Base-by-base conservation (phyloP, 2,329 filamentous ascomycete species). In the Fusarium sp. region DNA sequence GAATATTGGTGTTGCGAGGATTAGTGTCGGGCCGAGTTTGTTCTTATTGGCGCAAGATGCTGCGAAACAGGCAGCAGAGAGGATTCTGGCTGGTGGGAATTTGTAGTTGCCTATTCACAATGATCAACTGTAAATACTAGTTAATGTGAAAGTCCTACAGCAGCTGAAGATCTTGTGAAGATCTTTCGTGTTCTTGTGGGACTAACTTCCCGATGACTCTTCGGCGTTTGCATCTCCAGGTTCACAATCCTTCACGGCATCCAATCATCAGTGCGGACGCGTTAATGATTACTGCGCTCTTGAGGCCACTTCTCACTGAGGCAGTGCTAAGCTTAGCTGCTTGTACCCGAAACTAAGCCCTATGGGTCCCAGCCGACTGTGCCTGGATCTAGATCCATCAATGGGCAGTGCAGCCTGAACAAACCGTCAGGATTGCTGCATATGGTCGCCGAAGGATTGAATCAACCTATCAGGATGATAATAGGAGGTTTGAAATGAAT, bases 1-100 rank as follows among this genome's bases (percentile, higher is more conserved):
- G 6, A 72, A 81, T 44, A 77, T 88, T 52, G 87, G 86, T 0
- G 85, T 88, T 40, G 84, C 85, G 9, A 83, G 86, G 67, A 82
- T 89, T 66, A 88, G 86, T 74, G 77, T 88, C 63, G 87, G 87
- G 0, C 85, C 86, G 1, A 79, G 79, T 25, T 61, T 87, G 61
- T 85, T 80, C 70, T 65, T 75, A 2, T 74, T 79, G 45, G 84
- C 82, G 3, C 82, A 83, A 76, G 74, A 75, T 32, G 77, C 79
- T 4, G 75, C 81, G 18, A 81, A 80, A 69, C 65, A 76, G 16
- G 74, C 76, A 3, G 81, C 80, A 3, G 48, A 52, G 14, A 76
- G 73, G 10, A 78, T 82, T 34, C 65, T 81, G 2, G 58, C 22
- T 7, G 76, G 76, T 7, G 75, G 76, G 8, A 70, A 52, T 6